phyloP scores from a whole-genome alignment of 73 alveolate genomes.

The Blepharisma japonicum region DNA sequence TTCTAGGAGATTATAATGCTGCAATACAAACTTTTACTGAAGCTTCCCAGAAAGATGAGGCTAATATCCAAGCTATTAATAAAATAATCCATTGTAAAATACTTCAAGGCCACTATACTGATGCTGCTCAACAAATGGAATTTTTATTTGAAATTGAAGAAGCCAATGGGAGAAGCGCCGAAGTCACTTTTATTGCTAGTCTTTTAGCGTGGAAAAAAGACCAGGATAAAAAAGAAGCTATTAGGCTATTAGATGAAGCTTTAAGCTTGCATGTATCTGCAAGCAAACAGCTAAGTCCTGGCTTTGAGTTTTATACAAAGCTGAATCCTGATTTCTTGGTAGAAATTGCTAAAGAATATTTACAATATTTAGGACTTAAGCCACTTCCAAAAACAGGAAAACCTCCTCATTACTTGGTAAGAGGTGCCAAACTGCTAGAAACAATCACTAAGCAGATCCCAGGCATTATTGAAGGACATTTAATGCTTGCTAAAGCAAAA shows the following conservation, averaged over 20 bases:
- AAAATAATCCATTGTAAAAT: conserved; percentile 94
- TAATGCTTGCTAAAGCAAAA: conserved; percentile 75
- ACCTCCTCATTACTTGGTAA: conserved; percentile 61
- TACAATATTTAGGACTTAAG: conserved; percentile 61
- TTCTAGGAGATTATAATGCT: conserved; percentile 80
- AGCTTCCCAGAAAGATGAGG: conserved; percentile 88
- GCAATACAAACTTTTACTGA: conserved; percentile 81
- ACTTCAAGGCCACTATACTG: conserved; percentile 83
- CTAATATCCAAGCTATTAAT: conserved; percentile 80
- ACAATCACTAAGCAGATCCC: conserved; percentile 76
- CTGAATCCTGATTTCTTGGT: conserved; percentile 83
- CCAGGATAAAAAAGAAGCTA: conserved; percentile 54
- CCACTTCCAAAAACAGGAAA: conserved; percentile 47
- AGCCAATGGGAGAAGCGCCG: conserved; percentile 66
- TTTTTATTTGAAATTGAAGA: conserved; percentile 80
- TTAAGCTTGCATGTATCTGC: conserved; percentile 74
- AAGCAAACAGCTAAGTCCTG: conserved; percentile 66
- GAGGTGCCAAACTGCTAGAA: conserved; percentile 82
- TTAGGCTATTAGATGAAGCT: conserved; percentile 66
- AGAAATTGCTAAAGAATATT: conserved; percentile 74
- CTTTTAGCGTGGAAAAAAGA: conserved; percentile 63
- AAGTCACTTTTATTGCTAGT: conserved; percentile 67
- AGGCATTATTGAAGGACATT: conserved; percentile 75
- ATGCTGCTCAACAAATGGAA: conserved; percentile 94
- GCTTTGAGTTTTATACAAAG: conserved; percentile 75